Conservation (phyloP, 768 basidiomycete genomes). For the Auriscalpium microsporum region DNA sequence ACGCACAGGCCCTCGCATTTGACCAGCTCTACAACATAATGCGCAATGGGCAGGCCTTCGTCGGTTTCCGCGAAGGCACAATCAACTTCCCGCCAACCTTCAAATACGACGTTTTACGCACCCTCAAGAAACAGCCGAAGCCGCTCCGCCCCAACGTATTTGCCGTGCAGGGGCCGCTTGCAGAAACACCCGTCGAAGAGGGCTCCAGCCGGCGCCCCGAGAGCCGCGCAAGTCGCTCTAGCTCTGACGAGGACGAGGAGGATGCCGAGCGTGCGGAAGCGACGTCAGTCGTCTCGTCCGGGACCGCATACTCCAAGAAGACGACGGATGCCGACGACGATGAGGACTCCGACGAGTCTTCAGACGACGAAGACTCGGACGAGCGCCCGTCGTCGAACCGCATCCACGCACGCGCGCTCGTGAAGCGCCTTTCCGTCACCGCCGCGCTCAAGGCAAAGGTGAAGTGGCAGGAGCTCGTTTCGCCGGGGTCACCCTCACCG, state of each 20-base stretch:
- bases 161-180: background rate
- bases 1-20: constrained; percentile 77
- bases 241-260: constrained; percentile 32
- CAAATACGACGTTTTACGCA: constrained; percentile 77
- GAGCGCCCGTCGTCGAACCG: background rate
- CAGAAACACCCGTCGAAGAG: constrained; percentile 19
- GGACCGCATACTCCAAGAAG: constrained; percentile 29
- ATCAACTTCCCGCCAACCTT: constrained; percentile 91
- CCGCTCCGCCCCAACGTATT: constrained; percentile 22
- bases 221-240: constrained; percentile 1
- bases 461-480: constrained; percentile 10
- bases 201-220: constrained; percentile 27
- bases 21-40: constrained; percentile 83
- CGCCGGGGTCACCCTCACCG: constrained; percentile 1
- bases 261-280: constrained; percentile 35
- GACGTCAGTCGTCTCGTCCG: constrained; percentile 47
- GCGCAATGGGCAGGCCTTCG: constrained; percentile 56
- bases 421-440: constrained; percentile 12
- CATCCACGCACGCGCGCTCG: constrained; percentile 2
- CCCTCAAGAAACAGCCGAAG: constrained; percentile 41
- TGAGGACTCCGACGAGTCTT: constrained; percentile 10
- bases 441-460: constrained; percentile 15
- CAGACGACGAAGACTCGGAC: constrained; percentile 4
- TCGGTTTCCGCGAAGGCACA: constrained; percentile 69
- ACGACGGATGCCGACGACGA: constrained; percentile 15